Conservation (phyloP, 768 basidiomycete species). For the Lactifluus rugatus region DNA sequence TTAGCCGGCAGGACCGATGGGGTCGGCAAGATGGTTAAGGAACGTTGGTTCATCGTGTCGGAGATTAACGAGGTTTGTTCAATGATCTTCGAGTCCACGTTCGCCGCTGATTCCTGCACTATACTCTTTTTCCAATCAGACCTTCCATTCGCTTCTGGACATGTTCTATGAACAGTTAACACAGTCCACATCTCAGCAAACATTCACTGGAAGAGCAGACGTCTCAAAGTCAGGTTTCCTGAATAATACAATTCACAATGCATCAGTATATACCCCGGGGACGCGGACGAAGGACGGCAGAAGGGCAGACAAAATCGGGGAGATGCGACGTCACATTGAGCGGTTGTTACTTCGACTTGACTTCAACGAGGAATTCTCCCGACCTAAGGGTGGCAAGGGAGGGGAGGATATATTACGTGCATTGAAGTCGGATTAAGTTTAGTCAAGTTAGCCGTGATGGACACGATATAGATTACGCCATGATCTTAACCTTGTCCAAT, state of each 20-base stretch:
- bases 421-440: conserved; percentile 19
- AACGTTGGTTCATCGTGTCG: conserved; percentile 55
- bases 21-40: conserved; percentile 65
- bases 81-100: neutral
- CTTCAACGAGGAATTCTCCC: conserved; percentile 72
- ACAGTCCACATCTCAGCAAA: conserved; percentile 65
- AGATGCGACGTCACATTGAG: conserved; percentile 74
- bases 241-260: conserved; percentile 43
- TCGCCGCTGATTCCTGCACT: conserved; percentile 16
- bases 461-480: conserved; percentile 1
- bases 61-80: conserved; percentile 67
- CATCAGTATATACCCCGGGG: conserved; percentile 31
- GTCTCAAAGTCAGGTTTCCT: conserved; percentile 61
- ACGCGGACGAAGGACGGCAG: conserved; percentile 42
- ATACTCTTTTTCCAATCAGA: conserved; percentile 32
- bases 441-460: too few species aligned
- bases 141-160: conserved; percentile 53
- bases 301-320: conserved; percentile 49
- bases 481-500: neutral
- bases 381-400: conserved; percentile 20
- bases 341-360: conserved; percentile 73
- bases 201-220: conserved; percentile 51
- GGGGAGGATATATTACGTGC: conserved; percentile 36
- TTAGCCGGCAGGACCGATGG: conserved; percentile 43
- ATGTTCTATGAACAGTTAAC: conserved; percentile 78